Evolutionary conservation across 2,329 filamentous ascomycete genomes (phyloP).

Genomic region (Colletotrichum gloeosporioides): DNA sequence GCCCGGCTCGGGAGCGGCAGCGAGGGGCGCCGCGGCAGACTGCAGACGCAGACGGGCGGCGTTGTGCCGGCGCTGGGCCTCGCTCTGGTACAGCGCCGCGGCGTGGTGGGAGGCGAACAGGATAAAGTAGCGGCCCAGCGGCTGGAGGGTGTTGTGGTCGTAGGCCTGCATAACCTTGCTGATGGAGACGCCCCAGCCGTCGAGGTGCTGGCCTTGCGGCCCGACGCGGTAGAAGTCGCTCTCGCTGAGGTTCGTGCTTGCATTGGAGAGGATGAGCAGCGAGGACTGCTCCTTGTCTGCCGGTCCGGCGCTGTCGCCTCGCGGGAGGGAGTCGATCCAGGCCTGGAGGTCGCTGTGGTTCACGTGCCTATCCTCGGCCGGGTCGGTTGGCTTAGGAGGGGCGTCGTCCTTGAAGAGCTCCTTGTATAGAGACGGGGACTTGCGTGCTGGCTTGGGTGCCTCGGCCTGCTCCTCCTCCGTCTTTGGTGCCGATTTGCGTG

Average conservation of each 20-base stretch:
- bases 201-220: slow-evolving; percentile 66
- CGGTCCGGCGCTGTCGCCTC: neutral
- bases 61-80: slow-evolving; percentile 47
- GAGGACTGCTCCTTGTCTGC: slow-evolving; percentile 5
- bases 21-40: slow-evolving; percentile 37
- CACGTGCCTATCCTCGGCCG: neutral
- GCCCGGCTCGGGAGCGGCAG: slow-evolving; percentile 49
- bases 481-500: neutral
- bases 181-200: slow-evolving; percentile 71
- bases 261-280: slow-evolving; percentile 63
- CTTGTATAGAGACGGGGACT: neutral
- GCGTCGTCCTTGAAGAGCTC: slow-evolving; percentile 9
- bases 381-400: neutral
- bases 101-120: slow-evolving; percentile 67
- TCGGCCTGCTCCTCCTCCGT: neutral
- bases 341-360: slow-evolving; percentile 16
- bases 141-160: slow-evolving; percentile 66
- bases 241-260: slow-evolving; percentile 64
- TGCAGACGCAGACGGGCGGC: slow-evolving; percentile 37
- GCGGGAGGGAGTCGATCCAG: slow-evolving; percentile 16
- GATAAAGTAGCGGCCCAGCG: slow-evolving; percentile 70
- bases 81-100: slow-evolving; percentile 65
- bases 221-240: slow-evolving; percentile 75
- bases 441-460: neutral
- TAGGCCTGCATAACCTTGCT: slow-evolving; percentile 69